phyloP scores from a whole-genome alignment of 106 monocot species.

The Ottelia alismoides region DNA sequence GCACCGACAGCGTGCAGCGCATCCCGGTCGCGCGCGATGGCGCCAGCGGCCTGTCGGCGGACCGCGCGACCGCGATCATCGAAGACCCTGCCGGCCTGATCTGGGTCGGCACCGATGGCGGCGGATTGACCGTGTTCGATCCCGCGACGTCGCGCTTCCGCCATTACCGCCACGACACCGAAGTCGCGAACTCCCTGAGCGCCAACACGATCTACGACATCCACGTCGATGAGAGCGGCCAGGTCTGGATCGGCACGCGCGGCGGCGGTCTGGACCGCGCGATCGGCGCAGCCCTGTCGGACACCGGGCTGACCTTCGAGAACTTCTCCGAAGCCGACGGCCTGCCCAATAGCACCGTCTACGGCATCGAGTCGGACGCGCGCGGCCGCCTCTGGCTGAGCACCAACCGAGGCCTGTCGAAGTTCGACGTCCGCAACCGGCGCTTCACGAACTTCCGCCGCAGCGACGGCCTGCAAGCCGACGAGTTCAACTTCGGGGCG shows the following conservation, averaged over 20 bases:
- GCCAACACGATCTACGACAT: neutral
- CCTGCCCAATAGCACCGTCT: neutral
- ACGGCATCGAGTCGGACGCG: neutral
- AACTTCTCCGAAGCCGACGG: no score
- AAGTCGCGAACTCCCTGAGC: neutral
- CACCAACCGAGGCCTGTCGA: neutral
- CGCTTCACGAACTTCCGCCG: neutral
- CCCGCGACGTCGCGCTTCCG: neutral
- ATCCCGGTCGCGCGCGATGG: no score
- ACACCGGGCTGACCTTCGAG: no score
- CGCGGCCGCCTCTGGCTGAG: neutral
- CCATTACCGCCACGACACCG: neutral
- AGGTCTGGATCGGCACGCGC: neutral
- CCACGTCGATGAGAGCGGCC: neutral
- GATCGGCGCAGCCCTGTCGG: no score
- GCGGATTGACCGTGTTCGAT: neutral
- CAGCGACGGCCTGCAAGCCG: neutral
- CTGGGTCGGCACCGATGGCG: neutral
- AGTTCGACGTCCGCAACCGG: neutral
- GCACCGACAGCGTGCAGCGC: no score
- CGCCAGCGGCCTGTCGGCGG: neutral
- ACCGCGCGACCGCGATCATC: neutral
- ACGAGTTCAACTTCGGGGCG: neutral
- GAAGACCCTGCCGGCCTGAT: neutral
- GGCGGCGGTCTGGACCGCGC: neutral